A percentile compares a stretch with the other conserved stretches of the same genome.
Conservation (phyloP, 169 alveolate genomes). For the Babesia ovis region DNA sequence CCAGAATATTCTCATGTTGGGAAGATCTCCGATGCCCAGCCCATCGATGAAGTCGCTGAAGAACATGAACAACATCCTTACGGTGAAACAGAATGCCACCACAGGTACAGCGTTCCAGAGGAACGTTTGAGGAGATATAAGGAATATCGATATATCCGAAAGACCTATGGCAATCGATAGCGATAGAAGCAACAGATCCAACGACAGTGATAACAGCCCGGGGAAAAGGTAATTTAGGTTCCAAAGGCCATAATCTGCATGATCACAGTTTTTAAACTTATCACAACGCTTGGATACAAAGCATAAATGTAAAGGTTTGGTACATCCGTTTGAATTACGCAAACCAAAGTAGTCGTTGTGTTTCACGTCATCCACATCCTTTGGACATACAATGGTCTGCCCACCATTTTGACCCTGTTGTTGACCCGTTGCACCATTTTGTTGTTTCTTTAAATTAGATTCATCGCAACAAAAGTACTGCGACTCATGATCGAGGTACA, state of each 20-base stretch:
- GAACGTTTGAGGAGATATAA: neutral
- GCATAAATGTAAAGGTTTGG: neutral
- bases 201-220: neutral
- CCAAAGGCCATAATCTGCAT: conserved; percentile 21
- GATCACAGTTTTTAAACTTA: neutral
- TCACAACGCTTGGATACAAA: neutral
- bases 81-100: neutral
- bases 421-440: neutral
- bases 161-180: neutral
- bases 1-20: neutral
- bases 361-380: neutral
- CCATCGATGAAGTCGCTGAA: neutral
- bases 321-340: neutral
- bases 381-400: neutral
- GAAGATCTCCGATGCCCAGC: no score
- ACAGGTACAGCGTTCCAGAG: neutral
- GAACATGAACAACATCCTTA: conserved; percentile 18
- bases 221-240: neutral
- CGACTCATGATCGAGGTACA: conserved; percentile 14
- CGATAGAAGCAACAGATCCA: neutral
- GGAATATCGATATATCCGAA: neutral
- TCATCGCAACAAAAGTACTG: conserved; percentile 14
- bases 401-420: neutral
- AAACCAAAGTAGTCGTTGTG: neutral
- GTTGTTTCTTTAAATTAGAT: neutral